These are phyloP conservation scores for Aspergillus sparsus DNA, from an alignment of 495 filamentous ascomycete species.

Conservation along the genomic window DNA sequence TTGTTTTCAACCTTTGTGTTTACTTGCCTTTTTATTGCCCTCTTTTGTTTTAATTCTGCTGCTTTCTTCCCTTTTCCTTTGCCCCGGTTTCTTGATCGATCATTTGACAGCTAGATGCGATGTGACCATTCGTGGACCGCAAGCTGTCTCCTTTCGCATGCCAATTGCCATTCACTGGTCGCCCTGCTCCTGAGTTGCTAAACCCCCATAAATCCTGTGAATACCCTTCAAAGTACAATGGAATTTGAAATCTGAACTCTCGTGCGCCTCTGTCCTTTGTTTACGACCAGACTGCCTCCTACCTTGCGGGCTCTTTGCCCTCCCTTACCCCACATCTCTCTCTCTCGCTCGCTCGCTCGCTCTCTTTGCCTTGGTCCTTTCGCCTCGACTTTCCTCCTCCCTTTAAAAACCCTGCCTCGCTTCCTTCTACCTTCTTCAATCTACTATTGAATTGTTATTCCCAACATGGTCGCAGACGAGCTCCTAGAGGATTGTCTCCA, in stretches of 20 bases:
- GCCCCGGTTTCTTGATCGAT: conserved; percentile 18
- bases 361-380: conserved; percentile 8
- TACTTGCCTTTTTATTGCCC: neutral
- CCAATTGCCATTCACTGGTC: conserved; percentile 16
- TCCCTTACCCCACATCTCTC: conserved; percentile 24
- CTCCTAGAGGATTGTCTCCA: conserved; percentile 88
- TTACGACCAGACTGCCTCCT: conserved; percentile 10
- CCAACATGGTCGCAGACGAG: conserved; percentile 83
- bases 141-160: conserved; percentile 28
- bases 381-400: conserved; percentile 11
- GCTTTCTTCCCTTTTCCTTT: conserved; percentile 4
- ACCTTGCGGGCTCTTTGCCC: conserved; percentile 16
- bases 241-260: conserved; percentile 12
- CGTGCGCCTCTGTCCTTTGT: conserved; percentile 1
- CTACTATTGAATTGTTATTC: neutral
- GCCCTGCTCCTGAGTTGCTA: conserved; percentile 9
- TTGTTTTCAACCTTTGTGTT: neutral
- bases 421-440: neutral
- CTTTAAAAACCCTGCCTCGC: conserved; percentile 10
- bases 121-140: conserved; percentile 36
- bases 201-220: conserved; percentile 8
- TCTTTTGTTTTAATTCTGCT: neutral
- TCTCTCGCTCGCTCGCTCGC: conserved; percentile 19
- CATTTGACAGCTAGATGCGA: conserved; percentile 34
- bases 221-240: conserved; percentile 16